Evolutionary conservation across 345 rosid species (phyloP).

Genomic region (Isatis tinctoria): DNA sequence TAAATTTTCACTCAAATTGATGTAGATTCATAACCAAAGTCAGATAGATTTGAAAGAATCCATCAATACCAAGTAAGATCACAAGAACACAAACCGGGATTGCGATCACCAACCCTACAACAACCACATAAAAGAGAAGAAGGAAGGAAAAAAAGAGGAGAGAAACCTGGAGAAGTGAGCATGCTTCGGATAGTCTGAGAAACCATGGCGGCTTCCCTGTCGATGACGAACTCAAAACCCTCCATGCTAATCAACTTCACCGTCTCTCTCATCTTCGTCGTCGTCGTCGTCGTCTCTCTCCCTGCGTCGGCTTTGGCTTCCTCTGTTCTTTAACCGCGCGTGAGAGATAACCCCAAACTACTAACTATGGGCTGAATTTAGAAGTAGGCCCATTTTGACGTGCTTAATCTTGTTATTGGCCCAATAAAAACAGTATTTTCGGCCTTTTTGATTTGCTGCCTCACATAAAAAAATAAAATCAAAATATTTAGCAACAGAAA

Average conservation of each 20-base stretch:
- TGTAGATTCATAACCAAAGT: neutral
- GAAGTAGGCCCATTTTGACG: neutral
- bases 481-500: neutral
- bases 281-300: neutral
- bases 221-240: slow-evolving; percentile 74
- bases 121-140: neutral
- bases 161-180: slow-evolving; percentile 80
- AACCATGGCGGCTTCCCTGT: slow-evolving; percentile 86
- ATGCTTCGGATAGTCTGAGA: slow-evolving; percentile 88
- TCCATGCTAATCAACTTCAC: slow-evolving; percentile 82
- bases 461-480: too few relatives aligned
- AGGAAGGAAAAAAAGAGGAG: neutral
- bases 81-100: neutral
- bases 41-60: neutral
- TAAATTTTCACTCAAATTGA: neutral
- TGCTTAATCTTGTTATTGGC: neutral
- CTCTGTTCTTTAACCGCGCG: neutral
- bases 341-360: neutral
- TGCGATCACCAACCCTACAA: neutral
- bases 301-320: neutral
- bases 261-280: slow-evolving; percentile 46
- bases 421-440: neutral
- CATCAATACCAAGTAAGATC: neutral
- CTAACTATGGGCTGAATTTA: neutral
- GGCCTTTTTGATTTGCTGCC: neutral